phyloP scores from a whole-genome alignment of 495 filamentous ascomycete species.

The Aspergillus saccharolyticus region DNA sequence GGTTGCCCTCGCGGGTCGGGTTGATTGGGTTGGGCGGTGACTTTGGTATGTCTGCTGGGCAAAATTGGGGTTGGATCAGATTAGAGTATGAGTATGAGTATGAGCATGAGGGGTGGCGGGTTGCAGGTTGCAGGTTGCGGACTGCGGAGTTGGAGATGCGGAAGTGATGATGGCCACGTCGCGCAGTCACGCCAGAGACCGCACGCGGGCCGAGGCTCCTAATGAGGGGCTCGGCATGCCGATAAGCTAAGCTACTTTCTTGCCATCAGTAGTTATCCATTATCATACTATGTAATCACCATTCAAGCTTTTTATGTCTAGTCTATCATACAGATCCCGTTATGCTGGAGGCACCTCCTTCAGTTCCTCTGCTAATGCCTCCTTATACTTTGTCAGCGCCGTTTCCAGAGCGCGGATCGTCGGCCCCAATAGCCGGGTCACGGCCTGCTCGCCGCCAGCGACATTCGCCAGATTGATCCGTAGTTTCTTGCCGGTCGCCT shows the following conservation, averaged over 20 bases:
- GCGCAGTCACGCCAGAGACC: constrained; percentile 21
- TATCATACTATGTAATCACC: too few relatives aligned
- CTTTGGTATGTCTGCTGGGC: too few relatives aligned
- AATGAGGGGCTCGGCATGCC: constrained; percentile 36
- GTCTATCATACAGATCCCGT: constrained; percentile 12
- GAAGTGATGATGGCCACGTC: constrained; percentile 18
- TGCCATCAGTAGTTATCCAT: not conserved
- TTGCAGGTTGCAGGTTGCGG: not conserved
- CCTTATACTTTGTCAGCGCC: constrained; percentile 60
- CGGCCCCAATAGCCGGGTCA: constrained; percentile 67
- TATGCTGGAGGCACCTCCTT: constrained; percentile 28
- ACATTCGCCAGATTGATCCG: constrained; percentile 59
- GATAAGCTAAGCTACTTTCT: constrained; percentile 15
- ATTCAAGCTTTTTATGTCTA: constrained; percentile 2
- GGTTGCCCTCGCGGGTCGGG: not conserved
- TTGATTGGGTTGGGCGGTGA: constrained; percentile 2
- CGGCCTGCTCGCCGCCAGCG: constrained; percentile 69
- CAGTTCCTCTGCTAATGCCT: constrained; percentile 55
- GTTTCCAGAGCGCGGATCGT: constrained; percentile 60
- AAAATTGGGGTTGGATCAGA: too few relatives aligned
- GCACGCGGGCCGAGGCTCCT: constrained; percentile 19
- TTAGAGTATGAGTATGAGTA: not conserved
- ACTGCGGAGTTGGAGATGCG: not conserved
- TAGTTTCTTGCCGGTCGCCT: constrained; percentile 64
- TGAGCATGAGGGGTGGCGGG: not conserved